Conservation (phyloP, 139 green algal species). For the Closterium sp. region DNA sequence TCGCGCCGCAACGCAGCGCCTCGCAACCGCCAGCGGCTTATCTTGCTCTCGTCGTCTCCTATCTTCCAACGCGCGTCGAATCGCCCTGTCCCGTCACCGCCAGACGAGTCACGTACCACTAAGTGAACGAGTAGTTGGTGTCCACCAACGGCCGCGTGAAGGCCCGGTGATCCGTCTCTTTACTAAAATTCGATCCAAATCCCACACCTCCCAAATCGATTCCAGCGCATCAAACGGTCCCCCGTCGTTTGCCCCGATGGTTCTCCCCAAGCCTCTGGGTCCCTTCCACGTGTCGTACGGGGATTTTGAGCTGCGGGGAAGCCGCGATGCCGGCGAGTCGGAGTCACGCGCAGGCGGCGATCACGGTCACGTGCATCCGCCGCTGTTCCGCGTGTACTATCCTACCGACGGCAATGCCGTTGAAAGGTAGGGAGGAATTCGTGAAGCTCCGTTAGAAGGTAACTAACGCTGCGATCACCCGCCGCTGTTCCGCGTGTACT, state of each 20-base stretch:
- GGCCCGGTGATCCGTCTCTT: background rate
- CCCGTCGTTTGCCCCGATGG: background rate
- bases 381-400: conserved; percentile 36
- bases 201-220: background rate
- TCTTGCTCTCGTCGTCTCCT: background rate
- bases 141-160: background rate
- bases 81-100: background rate
- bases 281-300: conserved; percentile 19
- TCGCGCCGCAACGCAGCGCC: background rate
- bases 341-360: background rate
- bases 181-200: background rate
- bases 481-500: conserved; percentile 34
- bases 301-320: conserved; percentile 20
- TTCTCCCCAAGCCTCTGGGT: conserved; percentile 23
- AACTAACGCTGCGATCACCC: too few species aligned
- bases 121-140: too few species aligned
- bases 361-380: background rate
- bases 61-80: background rate
- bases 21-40: background rate
- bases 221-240: background rate
- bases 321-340: background rate
- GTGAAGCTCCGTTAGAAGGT: background rate
- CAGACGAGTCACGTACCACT: background rate
- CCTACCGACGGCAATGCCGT: background rate
- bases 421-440: background rate